These are phyloP conservation scores for Serendipita indica DNA, from an alignment of 768 basidiomycete species.

Conservation along the genomic window DNA sequence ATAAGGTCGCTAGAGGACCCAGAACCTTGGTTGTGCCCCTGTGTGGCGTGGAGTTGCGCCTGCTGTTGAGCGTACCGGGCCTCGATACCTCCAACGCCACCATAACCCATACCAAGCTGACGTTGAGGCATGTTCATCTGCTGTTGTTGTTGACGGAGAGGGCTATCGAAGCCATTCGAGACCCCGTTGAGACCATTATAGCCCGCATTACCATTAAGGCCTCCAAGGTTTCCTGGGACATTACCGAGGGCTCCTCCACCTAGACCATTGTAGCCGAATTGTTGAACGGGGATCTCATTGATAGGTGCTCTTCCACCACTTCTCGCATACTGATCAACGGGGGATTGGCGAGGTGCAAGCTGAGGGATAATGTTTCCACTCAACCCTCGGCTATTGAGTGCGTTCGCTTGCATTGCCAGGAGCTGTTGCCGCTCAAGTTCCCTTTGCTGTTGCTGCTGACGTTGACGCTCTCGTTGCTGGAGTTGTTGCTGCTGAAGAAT, in stretches of 20 bases:
- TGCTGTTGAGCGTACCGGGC: neutral
- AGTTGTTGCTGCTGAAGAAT: slow-evolving; percentile 3
- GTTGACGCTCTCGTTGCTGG: neutral
- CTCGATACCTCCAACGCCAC: neutral
- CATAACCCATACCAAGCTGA: slow-evolving; percentile 4
- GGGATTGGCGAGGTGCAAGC: neutral
- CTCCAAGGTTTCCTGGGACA: neutral
- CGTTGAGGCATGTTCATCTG: neutral
- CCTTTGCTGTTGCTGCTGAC: neutral
- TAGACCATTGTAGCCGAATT: neutral
- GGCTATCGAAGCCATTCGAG: neutral
- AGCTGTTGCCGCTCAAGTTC: slow-evolving; percentile 2
- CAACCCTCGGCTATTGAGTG: neutral
- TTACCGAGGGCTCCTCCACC: neutral
- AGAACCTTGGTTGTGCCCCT: neutral
- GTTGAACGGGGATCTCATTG: neutral
- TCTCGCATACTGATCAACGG: neutral
- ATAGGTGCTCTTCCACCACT: neutral
- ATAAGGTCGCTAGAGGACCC: neutral
- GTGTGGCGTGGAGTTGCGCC: neutral
- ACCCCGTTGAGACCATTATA: neutral
- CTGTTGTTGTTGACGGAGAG: slow-evolving; percentile 4
- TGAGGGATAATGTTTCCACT: neutral
- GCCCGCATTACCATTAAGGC: slow-evolving; percentile 1
- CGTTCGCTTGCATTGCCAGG: slow-evolving; percentile 1